Percentiles rank a stretch among this genome's conserved stretches.
Evolutionary conservation across 179 eudicot genomes (phyloP).

Genomic region (Heliamphora pulchella): DNA sequence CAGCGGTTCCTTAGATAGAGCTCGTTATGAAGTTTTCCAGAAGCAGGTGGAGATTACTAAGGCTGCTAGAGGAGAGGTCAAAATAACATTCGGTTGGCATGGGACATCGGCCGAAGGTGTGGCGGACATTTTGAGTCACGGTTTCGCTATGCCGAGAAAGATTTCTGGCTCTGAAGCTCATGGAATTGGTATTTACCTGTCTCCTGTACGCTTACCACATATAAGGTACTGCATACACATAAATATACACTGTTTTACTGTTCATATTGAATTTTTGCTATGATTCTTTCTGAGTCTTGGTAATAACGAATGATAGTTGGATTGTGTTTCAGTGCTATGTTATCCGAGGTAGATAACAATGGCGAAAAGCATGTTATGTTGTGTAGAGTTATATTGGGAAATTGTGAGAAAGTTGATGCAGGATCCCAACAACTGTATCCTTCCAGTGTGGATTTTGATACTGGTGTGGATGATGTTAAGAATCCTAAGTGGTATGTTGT

Average conservation of each 20-base stretch:
- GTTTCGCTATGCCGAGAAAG: constrained; percentile 31
- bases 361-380: constrained; percentile 58
- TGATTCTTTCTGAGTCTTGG: neutral
- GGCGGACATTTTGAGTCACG: constrained; percentile 31
- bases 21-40: constrained; percentile 31
- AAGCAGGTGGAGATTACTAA: constrained; percentile 31
- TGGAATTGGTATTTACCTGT: constrained; percentile 48
- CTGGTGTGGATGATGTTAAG: constrained; percentile 47
- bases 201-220: constrained; percentile 29
- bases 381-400: constrained; percentile 52
- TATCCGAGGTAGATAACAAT: constrained; percentile 34
- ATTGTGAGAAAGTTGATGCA: constrained; percentile 40
- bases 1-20: constrained; percentile 28
- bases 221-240: constrained; percentile 27
- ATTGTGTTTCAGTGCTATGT: constrained; percentile 25
- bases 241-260: neutral
- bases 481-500: constrained; percentile 54
- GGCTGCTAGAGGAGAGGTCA: constrained; percentile 34
- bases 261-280: too few relatives aligned
- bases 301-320: constrained; percentile 11
- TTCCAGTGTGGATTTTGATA: constrained; percentile 36
- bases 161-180: constrained; percentile 26
- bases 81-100: constrained; percentile 42
- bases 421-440: constrained; percentile 47
- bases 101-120: constrained; percentile 37